Percentiles rank a stretch among this genome's conserved stretches.
Conservation (phyloP, 108 stramenopile genomes). For the Cyclostephanos tholiformis region DNA sequence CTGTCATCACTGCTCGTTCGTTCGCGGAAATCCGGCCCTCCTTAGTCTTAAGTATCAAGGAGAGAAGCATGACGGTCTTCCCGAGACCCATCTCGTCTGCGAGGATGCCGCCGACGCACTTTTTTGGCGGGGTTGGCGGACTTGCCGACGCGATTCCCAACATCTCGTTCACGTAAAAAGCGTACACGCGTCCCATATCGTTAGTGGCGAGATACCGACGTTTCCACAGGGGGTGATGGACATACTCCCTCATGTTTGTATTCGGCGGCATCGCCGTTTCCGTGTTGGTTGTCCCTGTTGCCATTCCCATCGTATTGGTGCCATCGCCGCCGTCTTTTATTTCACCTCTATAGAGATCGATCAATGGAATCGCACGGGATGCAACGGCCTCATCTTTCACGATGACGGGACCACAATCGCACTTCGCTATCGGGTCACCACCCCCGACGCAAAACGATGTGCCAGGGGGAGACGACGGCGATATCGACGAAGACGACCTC, state of each 20-base stretch:
- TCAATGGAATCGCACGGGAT: constrained; percentile 31
- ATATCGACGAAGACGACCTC: constrained; percentile 6
- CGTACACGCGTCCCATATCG: constrained; percentile 40
- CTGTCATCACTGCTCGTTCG: background rate
- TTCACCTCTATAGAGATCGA: constrained; percentile 17
- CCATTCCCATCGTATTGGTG: background rate
- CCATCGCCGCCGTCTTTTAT: constrained; percentile 7
- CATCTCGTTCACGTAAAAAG: constrained; percentile 82
- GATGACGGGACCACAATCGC: constrained; percentile 81
- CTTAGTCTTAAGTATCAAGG: constrained; percentile 63
- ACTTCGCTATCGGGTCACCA: constrained; percentile 21
- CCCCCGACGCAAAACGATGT: too few relatives aligned
- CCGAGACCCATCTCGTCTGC: constrained; percentile 81
- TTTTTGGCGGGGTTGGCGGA: constrained; percentile 71
- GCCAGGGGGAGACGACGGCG: background rate
- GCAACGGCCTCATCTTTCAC: constrained; percentile 44
- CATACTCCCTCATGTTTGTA: background rate
- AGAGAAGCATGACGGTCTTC: constrained; percentile 80
- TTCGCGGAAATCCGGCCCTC: constrained; percentile 9
- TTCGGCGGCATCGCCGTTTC: background rate
- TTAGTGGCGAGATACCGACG: constrained; percentile 59
- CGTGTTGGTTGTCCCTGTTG: too few relatives aligned
- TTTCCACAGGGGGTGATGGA: constrained; percentile 79
- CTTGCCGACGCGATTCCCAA: constrained; percentile 55
- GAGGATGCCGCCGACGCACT: constrained; percentile 79